Base-by-base conservation (phyloP, 495 filamentous ascomycete genomes). In the Xylaria palmicola region DNA sequence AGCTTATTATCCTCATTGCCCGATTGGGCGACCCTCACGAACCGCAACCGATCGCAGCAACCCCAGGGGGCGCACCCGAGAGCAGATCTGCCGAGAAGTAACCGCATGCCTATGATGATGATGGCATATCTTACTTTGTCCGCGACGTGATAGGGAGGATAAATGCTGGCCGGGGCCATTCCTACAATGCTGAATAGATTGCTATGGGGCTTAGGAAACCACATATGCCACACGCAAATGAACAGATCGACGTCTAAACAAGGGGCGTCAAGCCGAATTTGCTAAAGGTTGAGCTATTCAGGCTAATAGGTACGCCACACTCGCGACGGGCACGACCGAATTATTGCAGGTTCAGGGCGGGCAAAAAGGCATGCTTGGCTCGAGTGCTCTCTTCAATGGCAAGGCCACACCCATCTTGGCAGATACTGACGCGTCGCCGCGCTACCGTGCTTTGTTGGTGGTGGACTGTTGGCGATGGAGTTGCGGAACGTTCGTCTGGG, bases 91-190 rank as follows among this genome's bases (percentile, higher is more conserved):
- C 34, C 30, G 29, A 17, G 27, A 59, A 44, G n/a, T 24, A 56
- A 17, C 24, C 39, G 26, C 27, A 56, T 44, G 29, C 44, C 55
- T 48, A 58, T 49, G 30, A 39, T 29, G 8, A 20, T 49, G 55
- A 58, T n/a, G 30, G 44, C n/a, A 47, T 48, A 19, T 29, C 55
- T 60, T 52, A 60, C 47, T 50, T 39, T 52, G 17, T 13, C 55
- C 4, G 27, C 44, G 36, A 52, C 9, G 22, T 60, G 57, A 60
- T 60, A 51, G 57, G 57, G 4, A 52, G 57, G 47, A 4, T 60
- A 51, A 59, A 60, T 60, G 19, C 17, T 29, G 13, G 13, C 13
- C 52, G 36, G 36, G 6, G 24, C 37, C 19, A 43, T 43, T 8
- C 13, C 41, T 1, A 2, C 7, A 6, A 24, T 52, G 17, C 13